phyloP scores from a whole-genome alignment of 1,139 yeast species.

The Sugiyamaella paludigena region DNA sequence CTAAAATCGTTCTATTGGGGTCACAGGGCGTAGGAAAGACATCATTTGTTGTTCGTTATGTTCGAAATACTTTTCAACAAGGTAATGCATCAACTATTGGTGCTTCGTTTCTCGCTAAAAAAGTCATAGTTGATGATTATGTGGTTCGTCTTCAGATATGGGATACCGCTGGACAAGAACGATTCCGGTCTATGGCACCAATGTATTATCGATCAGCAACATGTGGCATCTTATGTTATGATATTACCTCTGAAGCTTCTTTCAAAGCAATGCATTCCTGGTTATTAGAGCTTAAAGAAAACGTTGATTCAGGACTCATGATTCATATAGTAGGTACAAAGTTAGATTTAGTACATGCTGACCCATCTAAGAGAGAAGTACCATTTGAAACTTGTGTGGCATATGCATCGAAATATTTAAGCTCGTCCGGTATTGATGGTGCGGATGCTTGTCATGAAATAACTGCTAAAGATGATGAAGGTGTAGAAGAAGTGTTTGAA shows the following conservation, averaged over 20 bases:
- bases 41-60: constrained; percentile 82
- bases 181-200: constrained; percentile 91
- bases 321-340: constrained; percentile 90
- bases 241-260: constrained; percentile 88
- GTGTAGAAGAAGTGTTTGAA: constrained; percentile 39
- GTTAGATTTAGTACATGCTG: constrained; percentile 54
- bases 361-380: constrained; percentile 38
- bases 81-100: constrained; percentile 93
- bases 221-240: constrained; percentile 89
- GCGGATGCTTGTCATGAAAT: constrained; percentile 39
- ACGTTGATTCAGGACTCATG: constrained; percentile 74
- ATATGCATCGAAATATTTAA: constrained; percentile 36
- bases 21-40: constrained; percentile 79
- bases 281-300: constrained; percentile 88
- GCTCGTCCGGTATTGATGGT: constrained; percentile 27
- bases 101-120: constrained; percentile 88
- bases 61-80: constrained; percentile 85
- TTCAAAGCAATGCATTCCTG: constrained; percentile 86
- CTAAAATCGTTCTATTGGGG: constrained; percentile 40
- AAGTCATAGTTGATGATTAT: constrained; percentile 79
- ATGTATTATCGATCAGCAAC: constrained; percentile 94
- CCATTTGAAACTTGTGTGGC: constrained; percentile 40
- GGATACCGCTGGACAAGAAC: constrained; percentile 95
- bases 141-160: constrained; percentile 88
- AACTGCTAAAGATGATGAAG: constrained; percentile 39